Conservation (phyloP, 208 protist genomes). For the Endotrypanum monterogeii region DNA sequence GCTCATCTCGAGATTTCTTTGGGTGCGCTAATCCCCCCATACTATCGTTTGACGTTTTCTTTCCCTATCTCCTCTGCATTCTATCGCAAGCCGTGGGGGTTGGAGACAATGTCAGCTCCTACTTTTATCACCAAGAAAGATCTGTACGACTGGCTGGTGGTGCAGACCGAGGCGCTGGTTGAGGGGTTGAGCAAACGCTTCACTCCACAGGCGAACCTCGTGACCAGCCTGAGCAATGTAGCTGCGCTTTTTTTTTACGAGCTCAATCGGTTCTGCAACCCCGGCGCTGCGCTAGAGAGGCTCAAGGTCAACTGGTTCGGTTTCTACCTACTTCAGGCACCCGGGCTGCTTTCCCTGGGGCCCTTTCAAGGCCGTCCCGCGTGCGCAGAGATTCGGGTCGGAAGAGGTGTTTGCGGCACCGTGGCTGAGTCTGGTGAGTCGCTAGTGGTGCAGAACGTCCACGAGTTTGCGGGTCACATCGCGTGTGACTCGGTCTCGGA, state of each 20-base stretch:
- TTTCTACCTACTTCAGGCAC: slow-evolving; percentile 89
- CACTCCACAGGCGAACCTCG: slow-evolving; percentile 62
- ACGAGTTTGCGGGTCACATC: slow-evolving; percentile 94
- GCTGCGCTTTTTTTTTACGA: slow-evolving; percentile 83
- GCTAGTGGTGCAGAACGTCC: slow-evolving; percentile 84
- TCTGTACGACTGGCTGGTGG: slow-evolving; percentile 65
- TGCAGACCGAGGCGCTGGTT: slow-evolving; percentile 48
- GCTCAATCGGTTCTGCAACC: slow-evolving; percentile 59
- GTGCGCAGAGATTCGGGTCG: slow-evolving; percentile 86
- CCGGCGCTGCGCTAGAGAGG: slow-evolving; percentile 49
- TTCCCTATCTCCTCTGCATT: background rate
- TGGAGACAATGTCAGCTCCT: slow-evolving; percentile 22
- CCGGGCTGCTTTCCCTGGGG: slow-evolving; percentile 83
- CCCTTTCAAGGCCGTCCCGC: slow-evolving; percentile 94
- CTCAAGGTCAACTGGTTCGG: slow-evolving; percentile 91
- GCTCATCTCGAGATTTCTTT: background rate
- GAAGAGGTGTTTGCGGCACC: slow-evolving; percentile 90
- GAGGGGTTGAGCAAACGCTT: slow-evolving; percentile 49
- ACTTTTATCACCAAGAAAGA: slow-evolving; percentile 52
- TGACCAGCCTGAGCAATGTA: slow-evolving; percentile 75
- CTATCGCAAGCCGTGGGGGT: slow-evolving; percentile 15
- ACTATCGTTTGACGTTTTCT: background rate
- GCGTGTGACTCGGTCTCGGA: slow-evolving; percentile 90
- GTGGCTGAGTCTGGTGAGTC: slow-evolving; percentile 51
- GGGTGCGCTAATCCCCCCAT: background rate